Conservation (phyloP, 352 stramenopile genomes). For the Thalassiosira mediterranea region DNA sequence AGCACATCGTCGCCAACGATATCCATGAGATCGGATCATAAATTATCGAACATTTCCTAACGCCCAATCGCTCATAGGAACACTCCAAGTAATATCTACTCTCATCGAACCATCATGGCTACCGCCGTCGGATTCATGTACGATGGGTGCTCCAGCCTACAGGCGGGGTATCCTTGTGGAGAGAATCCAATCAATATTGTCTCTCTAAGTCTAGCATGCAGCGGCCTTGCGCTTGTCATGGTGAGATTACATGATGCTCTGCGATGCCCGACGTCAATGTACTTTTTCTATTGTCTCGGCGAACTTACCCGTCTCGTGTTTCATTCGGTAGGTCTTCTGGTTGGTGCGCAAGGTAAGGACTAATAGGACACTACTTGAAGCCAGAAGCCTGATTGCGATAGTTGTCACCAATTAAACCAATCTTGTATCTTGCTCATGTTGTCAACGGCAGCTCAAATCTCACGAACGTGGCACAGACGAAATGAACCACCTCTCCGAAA, state of each 20-base stretch:
- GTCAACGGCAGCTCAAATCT: conserved; percentile 61
- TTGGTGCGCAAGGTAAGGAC: too few relatives aligned
- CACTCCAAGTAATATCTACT: too few relatives aligned
- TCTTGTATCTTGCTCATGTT: not conserved
- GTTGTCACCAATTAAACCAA: conserved; percentile 9
- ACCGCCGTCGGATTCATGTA: conserved; percentile 4
- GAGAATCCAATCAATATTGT: conserved; percentile 46
- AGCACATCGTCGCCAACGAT: too few relatives aligned
- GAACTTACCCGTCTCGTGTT: not conserved
- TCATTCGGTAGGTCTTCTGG: too few relatives aligned
- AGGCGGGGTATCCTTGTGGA: conserved; percentile 59
- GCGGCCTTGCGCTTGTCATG: conserved; percentile 53
- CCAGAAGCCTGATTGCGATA: not conserved
- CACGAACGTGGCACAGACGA: conserved; percentile 58
- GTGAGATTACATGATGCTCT: conserved; percentile 26
- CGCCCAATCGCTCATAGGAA: too few relatives aligned
- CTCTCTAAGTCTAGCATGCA: conserved; percentile 47
- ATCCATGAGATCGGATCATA: too few relatives aligned
- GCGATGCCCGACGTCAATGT: not conserved
- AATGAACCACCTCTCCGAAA: conserved; percentile 76
- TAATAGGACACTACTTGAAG: not conserved
- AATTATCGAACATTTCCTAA: too few relatives aligned
- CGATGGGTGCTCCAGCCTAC: conserved; percentile 8
- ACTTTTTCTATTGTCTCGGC: not conserved
- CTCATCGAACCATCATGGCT: too few relatives aligned